phyloP scores from a whole-genome alignment of 495 filamentous ascomycete genomes.

The Neurospora terricola region DNA sequence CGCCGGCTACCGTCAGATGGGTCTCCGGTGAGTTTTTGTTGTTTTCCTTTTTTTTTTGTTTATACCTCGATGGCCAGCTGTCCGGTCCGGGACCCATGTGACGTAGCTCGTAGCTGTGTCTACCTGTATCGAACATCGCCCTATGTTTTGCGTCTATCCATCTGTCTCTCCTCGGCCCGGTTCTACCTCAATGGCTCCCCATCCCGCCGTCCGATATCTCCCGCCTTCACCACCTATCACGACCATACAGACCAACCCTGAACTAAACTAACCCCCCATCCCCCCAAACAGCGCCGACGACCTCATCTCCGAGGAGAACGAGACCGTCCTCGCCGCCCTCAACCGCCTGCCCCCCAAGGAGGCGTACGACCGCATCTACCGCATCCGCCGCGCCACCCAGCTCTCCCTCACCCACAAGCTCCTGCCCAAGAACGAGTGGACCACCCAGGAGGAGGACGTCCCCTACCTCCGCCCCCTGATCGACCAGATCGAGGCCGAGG shows the following conservation, averaged over 20 bases:
- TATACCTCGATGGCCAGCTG: not conserved
- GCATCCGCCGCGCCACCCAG: constrained; percentile 91
- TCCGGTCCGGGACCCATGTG: not conserved
- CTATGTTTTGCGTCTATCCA: not conserved
- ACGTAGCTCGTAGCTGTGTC: not conserved
- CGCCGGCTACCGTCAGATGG: constrained; percentile 86
- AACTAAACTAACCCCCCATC: not conserved
- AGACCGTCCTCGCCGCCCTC: constrained; percentile 73
- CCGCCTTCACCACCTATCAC: no score
- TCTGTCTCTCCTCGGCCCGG: not conserved
- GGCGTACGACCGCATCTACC: constrained; percentile 92
- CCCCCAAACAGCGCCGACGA: constrained; percentile 65
- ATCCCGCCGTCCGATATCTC: no score
- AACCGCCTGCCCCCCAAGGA: constrained; percentile 84
- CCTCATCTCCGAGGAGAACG: constrained; percentile 82
- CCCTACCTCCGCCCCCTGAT: constrained; percentile 24
- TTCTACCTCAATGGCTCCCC: not conserved
- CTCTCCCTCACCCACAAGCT: constrained; percentile 63
- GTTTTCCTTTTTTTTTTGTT: not conserved
- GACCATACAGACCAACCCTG: no score
- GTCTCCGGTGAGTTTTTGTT: constrained; percentile 59
- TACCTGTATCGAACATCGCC: not conserved
- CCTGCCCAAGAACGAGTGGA: constrained; percentile 74
- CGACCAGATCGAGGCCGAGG: constrained; percentile 51
- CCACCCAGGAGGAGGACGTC: constrained; percentile 36